Evolutionary conservation across 768 basidiomycete species (phyloP).

Genomic region (Leucocoprinus leucothites): DNA sequence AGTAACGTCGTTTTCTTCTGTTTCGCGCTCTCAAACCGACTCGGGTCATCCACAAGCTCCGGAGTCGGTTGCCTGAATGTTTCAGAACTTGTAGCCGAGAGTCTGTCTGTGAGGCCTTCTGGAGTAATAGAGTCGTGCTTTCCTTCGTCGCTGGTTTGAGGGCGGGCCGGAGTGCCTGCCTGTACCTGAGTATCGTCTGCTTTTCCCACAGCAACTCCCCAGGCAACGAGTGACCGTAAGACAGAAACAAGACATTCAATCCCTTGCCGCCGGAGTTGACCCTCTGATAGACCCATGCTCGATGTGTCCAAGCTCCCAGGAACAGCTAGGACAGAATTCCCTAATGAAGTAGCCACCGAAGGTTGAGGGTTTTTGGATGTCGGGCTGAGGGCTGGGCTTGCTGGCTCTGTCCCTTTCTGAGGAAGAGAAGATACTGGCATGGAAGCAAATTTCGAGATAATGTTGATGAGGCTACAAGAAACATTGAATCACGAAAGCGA

Average conservation of each 20-base stretch:
- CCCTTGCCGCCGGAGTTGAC: slow-evolving; percentile 84
- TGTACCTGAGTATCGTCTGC: slow-evolving; percentile 37
- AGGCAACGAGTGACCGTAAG: slow-evolving; percentile 84
- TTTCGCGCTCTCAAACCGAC: slow-evolving; percentile 90
- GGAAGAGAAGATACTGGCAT: slow-evolving; percentile 44
- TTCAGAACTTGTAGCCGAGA: slow-evolving; percentile 52
- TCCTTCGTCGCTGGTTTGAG: slow-evolving; percentile 51
- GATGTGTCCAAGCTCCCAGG: slow-evolving; percentile 69
- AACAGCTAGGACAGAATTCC: slow-evolving; percentile 60
- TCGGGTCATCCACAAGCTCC: slow-evolving; percentile 86
- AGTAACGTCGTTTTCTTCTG: slow-evolving; percentile 92
- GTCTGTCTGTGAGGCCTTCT: slow-evolving; percentile 54
- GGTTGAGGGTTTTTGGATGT: slow-evolving; percentile 40
- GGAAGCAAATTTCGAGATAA: slow-evolving; percentile 89
- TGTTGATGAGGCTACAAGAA: slow-evolving; percentile 79
- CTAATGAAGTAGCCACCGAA: slow-evolving; percentile 40
- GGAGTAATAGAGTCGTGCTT: slow-evolving; percentile 49
- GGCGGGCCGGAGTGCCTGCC: slow-evolving; percentile 36
- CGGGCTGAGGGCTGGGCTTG: slow-evolving; percentile 59
- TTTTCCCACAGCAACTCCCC: slow-evolving; percentile 68
- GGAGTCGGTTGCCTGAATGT: slow-evolving; percentile 67
- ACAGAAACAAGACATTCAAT: slow-evolving; percentile 92
- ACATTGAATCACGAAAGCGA: background rate
- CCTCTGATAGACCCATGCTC: slow-evolving; percentile 70
- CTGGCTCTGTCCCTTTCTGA: slow-evolving; percentile 52